phyloP scores from a whole-genome alignment of 495 filamentous ascomycete species.

The Penicillium macrosclerotiorum region DNA sequence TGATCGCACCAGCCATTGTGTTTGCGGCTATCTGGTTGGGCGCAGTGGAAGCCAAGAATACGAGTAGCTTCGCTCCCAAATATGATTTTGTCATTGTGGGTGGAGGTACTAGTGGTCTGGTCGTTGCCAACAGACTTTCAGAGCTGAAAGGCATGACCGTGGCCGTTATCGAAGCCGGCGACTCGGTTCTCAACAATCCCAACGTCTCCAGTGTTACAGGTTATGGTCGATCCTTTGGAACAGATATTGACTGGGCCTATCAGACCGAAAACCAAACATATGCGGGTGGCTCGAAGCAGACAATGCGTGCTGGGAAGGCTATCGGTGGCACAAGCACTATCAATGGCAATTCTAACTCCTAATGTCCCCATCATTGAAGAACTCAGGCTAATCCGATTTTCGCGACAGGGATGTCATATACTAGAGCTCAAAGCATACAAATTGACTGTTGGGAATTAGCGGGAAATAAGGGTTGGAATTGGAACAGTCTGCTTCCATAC shows the following conservation, averaged over 20 bases:
- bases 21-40: slow-evolving; percentile 5
- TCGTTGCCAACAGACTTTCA: slow-evolving; percentile 50
- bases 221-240: slow-evolving; percentile 38
- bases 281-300: slow-evolving; percentile 32
- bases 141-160: slow-evolving; percentile 44
- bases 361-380: not conserved
- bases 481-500: slow-evolving; percentile 57
- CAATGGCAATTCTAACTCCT: slow-evolving; percentile 36
- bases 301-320: slow-evolving; percentile 45
- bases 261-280: slow-evolving; percentile 41
- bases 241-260: slow-evolving; percentile 53
- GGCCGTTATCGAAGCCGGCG: slow-evolving; percentile 54
- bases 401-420: slow-evolving; percentile 47
- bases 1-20: not conserved
- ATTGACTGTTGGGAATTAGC: slow-evolving; percentile 56
- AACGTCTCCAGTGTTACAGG: slow-evolving; percentile 45
- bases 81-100: slow-evolving; percentile 50
- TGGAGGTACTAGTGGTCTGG: slow-evolving; percentile 51
- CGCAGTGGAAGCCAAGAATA: slow-evolving; percentile 9
- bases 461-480: slow-evolving; percentile 66
- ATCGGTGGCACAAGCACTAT: slow-evolving; percentile 53
- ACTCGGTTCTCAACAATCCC: slow-evolving; percentile 43
- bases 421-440: slow-evolving; percentile 31
- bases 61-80: slow-evolving; percentile 1
- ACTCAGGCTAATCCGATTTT: not conserved